Evolutionary conservation across 164 flowering plant genomes (phyloP), one percentile per base, ranked within the genome.

Genomic region (Vitis labrusca): DNA sequence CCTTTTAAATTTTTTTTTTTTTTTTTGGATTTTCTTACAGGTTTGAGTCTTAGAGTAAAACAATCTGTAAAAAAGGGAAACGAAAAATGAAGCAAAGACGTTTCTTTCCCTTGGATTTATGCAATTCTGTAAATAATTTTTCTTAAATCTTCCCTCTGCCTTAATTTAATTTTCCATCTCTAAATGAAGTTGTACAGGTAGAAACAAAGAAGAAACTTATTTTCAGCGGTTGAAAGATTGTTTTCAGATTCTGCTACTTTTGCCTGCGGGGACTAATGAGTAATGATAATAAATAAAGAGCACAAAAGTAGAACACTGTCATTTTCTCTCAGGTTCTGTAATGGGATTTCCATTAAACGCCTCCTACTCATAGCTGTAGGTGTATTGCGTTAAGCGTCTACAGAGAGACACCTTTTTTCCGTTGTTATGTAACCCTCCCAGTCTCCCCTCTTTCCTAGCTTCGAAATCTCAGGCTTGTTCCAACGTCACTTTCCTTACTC

Each of bases 11-110:
- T 57, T 67, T 62, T 61, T 12, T 3, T 61, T 67, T 61, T 50
- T 59, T 54, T n/a, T 58, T 64, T 60, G 54, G 66, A 63, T 65
- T 50, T 61, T 66, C 27, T 48, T 29, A 65, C 49, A n/a, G 53
- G 55, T 63, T 76, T 32, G 64, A 63, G 44, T 30, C 44, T 48
- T 61, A 12, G 32, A 13, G 50, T 48, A 49, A 37, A 17, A 63
- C 75, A 50, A 67, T 71, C 52, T 71, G 79, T 76, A 68, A 47
- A 61, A 27, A 49, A 53, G 73, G 63, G 64, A 32, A 68, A 63
- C 14, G 66, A 63, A 57, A 63, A 47, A 16, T 57, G 29, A 19
- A 13, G 52, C 27, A 37, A 44, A 61, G 15, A 15, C 14, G 32
- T 47, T 64, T 59, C 58, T 59, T 63, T 65, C 47, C 63, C 68